Base-by-base conservation (phyloP, 148 eudicot genomes). In the Fagopyrum tataricum region DNA sequence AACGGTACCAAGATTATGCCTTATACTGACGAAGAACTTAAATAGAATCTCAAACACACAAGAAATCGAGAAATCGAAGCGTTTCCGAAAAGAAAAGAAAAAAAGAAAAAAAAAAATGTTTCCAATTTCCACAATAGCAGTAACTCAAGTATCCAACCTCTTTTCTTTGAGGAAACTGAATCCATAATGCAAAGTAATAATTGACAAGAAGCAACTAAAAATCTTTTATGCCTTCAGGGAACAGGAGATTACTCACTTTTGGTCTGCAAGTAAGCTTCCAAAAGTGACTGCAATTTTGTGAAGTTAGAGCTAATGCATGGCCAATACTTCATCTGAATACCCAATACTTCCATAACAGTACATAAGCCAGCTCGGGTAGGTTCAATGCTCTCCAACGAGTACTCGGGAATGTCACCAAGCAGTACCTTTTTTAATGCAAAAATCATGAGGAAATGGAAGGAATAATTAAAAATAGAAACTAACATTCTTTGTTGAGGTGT, bases 241-340 rank as follows among this genome's bases (percentile, higher is more conserved):
- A 73, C 58, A 46, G 66, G 66, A 78, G 58, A 70, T n/a, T 73
- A 87, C 97, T 89, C 75, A 88, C 96, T 82, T 81, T 69, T 85
- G 43, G 81, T 79, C 71, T 79, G 86, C 13, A 39, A 47, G 79
- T 77, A 79, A 43, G 80, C 74, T 73, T 90, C 89, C 98, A 91
- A 94, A 77, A 80, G 76, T 59, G 82, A 75, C 70, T 78, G 88
- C 81, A 91, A 76, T 31, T 83, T 75, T 23, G 83, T 72, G 6
- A 81, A 68, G 83, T 70, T 77, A 17, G 86, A 47, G 78, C 56
- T 80, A 70, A 91, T 79, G 39, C 84, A 67, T 37, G 96, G 87
- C 98, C 98, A 94, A 81, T 79, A 89, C 73, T 76, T 82, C 77
- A 67, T 81, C 76, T 94, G 98, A 77, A 91, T 87, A 79, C 82